These are phyloP conservation scores for Penicillium steckii DNA, from an alignment of 495 filamentous ascomycete genomes.

Conservation along the genomic window DNA sequence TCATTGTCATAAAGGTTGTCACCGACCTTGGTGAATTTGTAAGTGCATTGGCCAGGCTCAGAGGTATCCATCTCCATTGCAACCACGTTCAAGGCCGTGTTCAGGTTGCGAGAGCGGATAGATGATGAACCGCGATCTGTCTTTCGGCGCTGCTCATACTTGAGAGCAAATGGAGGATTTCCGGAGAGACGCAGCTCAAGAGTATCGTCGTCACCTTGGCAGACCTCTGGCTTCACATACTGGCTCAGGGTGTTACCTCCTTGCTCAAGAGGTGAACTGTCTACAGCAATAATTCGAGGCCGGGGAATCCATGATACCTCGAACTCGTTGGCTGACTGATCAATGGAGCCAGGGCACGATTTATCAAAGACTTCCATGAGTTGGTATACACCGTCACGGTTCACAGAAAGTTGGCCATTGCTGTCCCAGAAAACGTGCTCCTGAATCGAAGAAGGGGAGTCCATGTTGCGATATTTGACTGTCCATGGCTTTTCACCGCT, in stretches of 20 bases:
- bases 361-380: constrained; percentile 73
- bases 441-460: constrained; percentile 40
- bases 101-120: constrained; percentile 62
- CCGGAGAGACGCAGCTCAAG: constrained; percentile 78
- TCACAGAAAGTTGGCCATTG: constrained; percentile 70
- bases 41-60: constrained; percentile 77
- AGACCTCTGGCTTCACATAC: constrained; percentile 75
- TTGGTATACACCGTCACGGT: constrained; percentile 69
- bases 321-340: constrained; percentile 68
- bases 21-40: constrained; percentile 75
- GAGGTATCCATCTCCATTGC: constrained; percentile 81
- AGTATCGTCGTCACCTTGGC: constrained; percentile 88
- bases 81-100: constrained; percentile 65
- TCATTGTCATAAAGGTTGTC: constrained; percentile 83
- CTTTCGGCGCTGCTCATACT: constrained; percentile 75
- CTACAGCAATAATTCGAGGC: constrained; percentile 66
- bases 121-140: constrained; percentile 60
- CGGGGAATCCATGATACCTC: constrained; percentile 80
- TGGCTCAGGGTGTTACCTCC: constrained; percentile 32
- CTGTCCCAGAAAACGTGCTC: constrained; percentile 53
- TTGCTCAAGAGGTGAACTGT: constrained; percentile 53
- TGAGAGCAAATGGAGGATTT: constrained; percentile 77
- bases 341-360: constrained; percentile 76
- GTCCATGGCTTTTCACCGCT: constrained; percentile 82
- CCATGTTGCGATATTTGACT: constrained; percentile 67